A percentile compares a stretch with the other conserved stretches of the same genome.
These are phyloP conservation scores for Pharus latifolius DNA, from an alignment of 176 grass and related monocot species.

Conservation along the genomic window DNA sequence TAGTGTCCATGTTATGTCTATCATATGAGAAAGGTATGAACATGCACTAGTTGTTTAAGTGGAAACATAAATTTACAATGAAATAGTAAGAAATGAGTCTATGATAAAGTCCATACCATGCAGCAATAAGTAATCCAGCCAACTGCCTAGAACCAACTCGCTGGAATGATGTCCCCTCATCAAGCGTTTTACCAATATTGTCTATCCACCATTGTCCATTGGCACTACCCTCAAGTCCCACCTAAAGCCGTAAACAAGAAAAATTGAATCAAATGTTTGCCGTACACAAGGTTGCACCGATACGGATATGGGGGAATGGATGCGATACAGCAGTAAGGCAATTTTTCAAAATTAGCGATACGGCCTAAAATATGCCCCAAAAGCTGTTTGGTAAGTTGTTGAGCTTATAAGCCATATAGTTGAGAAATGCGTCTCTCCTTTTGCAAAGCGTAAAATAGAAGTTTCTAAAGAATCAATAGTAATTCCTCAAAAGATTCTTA, in stretches of 20 bases:
- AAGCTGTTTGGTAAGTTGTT: too few species aligned
- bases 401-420: too few species aligned
- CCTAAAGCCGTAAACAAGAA: conserved; percentile 41
- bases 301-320: too few species aligned
- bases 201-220: conserved; percentile 97
- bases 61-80: neutral
- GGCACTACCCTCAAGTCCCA: conserved; percentile 87
- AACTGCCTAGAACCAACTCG: conserved; percentile 95
- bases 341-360: too few species aligned
- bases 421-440: too few species aligned
- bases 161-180: conserved; percentile 79
- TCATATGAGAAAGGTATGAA: neutral
- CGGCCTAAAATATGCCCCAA: too few species aligned
- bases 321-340: too few species aligned
- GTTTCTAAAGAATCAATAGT: too few species aligned
- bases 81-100: neutral
- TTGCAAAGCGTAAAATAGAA: too few species aligned
- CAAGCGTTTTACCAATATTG: conserved; percentile 70
- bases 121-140: conserved; percentile 85
- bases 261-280: conserved; percentile 1
- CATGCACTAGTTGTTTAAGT: neutral
- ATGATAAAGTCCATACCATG: conserved; percentile 51
- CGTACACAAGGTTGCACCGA: too few species aligned
- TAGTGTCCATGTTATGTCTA: neutral
- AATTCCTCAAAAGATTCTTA: too few species aligned